These are phyloP conservation scores for Scenedesmus sp. DNA, from an alignment of 163 green algal species.

Conservation along the genomic window DNA sequence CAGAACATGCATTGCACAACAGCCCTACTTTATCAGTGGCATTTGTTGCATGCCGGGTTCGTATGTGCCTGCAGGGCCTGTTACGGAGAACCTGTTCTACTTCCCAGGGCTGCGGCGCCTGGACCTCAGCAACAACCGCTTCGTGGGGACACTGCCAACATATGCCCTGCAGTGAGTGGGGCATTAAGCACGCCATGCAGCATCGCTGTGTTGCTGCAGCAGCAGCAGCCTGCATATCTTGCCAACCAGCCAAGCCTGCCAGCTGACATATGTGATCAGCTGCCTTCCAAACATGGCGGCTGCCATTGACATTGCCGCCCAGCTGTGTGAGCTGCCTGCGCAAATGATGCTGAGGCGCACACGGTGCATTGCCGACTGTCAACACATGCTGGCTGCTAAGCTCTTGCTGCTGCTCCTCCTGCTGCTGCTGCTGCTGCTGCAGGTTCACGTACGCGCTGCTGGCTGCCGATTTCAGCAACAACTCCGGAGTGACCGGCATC, in stretches of 20 bases:
- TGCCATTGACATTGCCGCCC: no score
- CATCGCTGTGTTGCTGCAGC: no score
- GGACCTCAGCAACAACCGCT: constrained; percentile 3
- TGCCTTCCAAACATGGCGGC: no score
- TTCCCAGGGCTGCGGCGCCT: background rate
- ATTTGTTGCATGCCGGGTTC: background rate
- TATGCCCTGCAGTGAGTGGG: background rate
- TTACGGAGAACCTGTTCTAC: constrained; percentile 18
- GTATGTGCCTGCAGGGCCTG: background rate
- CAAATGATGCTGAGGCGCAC: no score
- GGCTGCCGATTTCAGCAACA: background rate
- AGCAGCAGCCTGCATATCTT: no score
- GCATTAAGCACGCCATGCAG: background rate
- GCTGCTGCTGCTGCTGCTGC: background rate
- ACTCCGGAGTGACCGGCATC: constrained; percentile 8
- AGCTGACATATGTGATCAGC: no score
- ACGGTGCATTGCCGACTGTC: background rate
- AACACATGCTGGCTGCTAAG: no score
- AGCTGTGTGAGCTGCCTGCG: no score
- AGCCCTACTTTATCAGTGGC: no score
- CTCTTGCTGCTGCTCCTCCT: background rate
- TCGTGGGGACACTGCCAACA: background rate
- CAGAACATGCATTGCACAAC: no score
- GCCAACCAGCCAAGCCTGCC: no score
- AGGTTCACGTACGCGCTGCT: constrained; percentile 14